Evolutionary conservation across 805 yeast species (phyloP).

Genomic region (Debaryomyces castellii): DNA sequence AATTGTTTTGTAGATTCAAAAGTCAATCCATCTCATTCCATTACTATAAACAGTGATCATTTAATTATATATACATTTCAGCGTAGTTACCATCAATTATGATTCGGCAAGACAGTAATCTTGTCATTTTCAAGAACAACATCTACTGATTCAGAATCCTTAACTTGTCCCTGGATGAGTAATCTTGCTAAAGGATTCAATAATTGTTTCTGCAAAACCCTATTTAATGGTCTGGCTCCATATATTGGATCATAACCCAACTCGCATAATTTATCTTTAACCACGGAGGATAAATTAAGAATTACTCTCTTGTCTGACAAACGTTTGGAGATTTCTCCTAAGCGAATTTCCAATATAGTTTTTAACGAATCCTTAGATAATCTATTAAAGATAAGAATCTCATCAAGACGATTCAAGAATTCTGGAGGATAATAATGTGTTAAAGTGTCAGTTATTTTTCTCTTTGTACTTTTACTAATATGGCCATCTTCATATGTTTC

Average conservation of each 20-base stretch:
- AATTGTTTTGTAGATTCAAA: too few species aligned
- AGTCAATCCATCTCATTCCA: too few species aligned
- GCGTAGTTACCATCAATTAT: slow-evolving; percentile 12
- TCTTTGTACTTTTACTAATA: slow-evolving; percentile 54
- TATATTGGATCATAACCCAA: slow-evolving; percentile 89
- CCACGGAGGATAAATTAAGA: slow-evolving; percentile 53
- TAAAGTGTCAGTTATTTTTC: slow-evolving; percentile 65
- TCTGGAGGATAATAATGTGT: slow-evolving; percentile 85
- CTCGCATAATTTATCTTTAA: slow-evolving; percentile 76
- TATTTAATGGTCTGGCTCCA: slow-evolving; percentile 95
- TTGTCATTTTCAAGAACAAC: slow-evolving; percentile 25
- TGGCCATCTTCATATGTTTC: slow-evolving; percentile 58
- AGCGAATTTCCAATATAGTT: slow-evolving; percentile 80
- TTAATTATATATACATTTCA: not conserved
- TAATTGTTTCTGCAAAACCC: slow-evolving; percentile 79
- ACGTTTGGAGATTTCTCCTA: slow-evolving; percentile 78
- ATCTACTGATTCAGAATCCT: slow-evolving; percentile 31
- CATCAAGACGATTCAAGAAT: slow-evolving; percentile 91
- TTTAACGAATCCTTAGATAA: slow-evolving; percentile 73
- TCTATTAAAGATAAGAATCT: slow-evolving; percentile 89
- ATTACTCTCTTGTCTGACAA: slow-evolving; percentile 75
- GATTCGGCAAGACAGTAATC: slow-evolving; percentile 32
- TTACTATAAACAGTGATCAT: not conserved
- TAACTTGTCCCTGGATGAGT: slow-evolving; percentile 77
- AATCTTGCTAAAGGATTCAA: slow-evolving; percentile 84